Percentiles rank a stretch among this genome's conserved stretches.
Evolutionary conservation across 495 filamentous ascomycete species (phyloP).

Genomic region (Podospora anserina): DNA sequence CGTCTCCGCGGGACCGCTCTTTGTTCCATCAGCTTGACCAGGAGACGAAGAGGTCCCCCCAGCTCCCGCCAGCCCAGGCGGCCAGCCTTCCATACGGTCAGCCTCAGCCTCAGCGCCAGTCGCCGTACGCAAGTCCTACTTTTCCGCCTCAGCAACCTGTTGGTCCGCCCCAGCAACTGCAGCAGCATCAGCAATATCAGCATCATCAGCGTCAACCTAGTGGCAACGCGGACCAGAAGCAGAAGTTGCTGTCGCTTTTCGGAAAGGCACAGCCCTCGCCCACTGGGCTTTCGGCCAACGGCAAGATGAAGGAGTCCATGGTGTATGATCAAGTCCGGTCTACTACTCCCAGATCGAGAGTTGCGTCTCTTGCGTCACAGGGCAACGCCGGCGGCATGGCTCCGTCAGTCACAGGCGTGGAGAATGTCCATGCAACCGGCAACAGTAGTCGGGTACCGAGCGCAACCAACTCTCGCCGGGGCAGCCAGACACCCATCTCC

Average conservation of each 20-base stretch:
- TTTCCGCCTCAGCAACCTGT: constrained; percentile 14
- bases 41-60: constrained; percentile 23
- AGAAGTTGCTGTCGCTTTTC: constrained; percentile 68
- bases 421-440: background rate
- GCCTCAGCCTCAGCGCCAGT: constrained; percentile 14
- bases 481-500: constrained; percentile 55
- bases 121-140: constrained; percentile 11
- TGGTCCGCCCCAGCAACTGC: constrained; percentile 16
- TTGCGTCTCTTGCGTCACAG: constrained; percentile 39
- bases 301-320: constrained; percentile 34
- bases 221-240: constrained; percentile 58
- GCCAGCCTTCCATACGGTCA: constrained; percentile 24
- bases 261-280: constrained; percentile 49
- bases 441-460: constrained; percentile 26
- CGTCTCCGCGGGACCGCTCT: constrained; percentile 25
- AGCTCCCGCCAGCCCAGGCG: constrained; percentile 19
- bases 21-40: constrained; percentile 20
- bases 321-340: constrained; percentile 38
- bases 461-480: constrained; percentile 37
- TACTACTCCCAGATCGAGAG: constrained; percentile 39
- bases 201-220: constrained; percentile 27
- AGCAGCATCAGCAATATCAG: constrained; percentile 15
- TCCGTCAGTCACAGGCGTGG: constrained; percentile 9
- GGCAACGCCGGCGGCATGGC: constrained; percentile 14
- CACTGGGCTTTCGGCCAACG: constrained; percentile 38